These are phyloP conservation scores for Boletellus deceptivus DNA, from an alignment of 1,284 basidiomycete species.

Conservation along the genomic window DNA sequence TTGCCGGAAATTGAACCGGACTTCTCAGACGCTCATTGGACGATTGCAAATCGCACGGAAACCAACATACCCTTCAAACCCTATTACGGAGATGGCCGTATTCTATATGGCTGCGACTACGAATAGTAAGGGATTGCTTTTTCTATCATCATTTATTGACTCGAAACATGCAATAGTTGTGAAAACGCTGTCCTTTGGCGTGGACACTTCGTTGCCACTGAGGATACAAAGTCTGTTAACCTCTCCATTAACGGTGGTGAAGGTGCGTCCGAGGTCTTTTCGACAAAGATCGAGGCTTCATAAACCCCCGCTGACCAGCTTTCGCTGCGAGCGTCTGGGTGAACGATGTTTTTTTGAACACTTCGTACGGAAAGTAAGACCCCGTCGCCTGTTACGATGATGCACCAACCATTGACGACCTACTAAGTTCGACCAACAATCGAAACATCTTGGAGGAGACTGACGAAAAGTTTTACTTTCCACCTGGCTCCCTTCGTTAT, in stretches of 20 bases:
- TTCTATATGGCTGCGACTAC: conserved; percentile 80
- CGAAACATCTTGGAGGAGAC: conserved; percentile 56
- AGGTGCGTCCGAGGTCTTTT: conserved; percentile 42
- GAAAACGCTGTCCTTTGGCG: conserved; percentile 79
- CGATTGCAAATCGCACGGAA: conserved; percentile 59
- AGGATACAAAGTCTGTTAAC: conserved; percentile 58
- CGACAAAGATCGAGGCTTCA: background rate
- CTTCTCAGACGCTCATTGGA: conserved; percentile 66
- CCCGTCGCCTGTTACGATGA: background rate
- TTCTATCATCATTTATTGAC: background rate
- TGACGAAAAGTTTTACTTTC: conserved; percentile 63
- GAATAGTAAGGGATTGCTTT: conserved; percentile 58
- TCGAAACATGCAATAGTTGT: conserved; percentile 48
- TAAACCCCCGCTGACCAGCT: conserved; percentile 31
- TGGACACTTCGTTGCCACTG: conserved; percentile 68
- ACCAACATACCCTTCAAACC: conserved; percentile 70
- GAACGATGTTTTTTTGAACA: conserved; percentile 70
- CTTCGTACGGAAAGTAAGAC: conserved; percentile 68
- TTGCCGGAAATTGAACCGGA: conserved; percentile 59
- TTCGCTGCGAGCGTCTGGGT: conserved; percentile 80
- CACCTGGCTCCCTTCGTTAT: conserved; percentile 45
- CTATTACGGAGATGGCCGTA: conserved; percentile 67
- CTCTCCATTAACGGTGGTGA: conserved; percentile 77
- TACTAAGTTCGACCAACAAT: conserved; percentile 60
- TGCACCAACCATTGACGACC: background rate